Evolutionary conservation across 2,329 filamentous ascomycete species (phyloP).

Genomic region (Byssothecium circinans): DNA sequence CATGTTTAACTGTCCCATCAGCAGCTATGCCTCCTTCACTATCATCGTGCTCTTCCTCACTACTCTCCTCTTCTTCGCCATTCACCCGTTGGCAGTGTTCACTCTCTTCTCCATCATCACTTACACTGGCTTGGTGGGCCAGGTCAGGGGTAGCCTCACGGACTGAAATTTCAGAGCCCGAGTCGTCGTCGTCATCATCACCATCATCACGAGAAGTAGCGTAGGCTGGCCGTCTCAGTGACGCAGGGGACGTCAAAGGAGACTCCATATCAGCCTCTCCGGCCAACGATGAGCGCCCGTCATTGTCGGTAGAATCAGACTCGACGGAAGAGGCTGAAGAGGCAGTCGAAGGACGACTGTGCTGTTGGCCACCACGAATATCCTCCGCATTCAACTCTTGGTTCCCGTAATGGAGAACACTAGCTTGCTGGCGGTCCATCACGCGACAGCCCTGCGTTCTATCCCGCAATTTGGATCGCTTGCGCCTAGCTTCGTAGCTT

Average conservation of each 20-base stretch:
- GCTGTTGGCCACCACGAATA: constrained; percentile 10
- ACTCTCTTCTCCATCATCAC: constrained; percentile 13
- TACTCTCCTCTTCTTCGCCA: constrained; percentile 15
- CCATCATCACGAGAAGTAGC: constrained; percentile 13
- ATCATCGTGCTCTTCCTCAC: constrained; percentile 21
- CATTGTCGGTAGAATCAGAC: constrained; percentile 21
- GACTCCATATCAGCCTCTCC: constrained; percentile 27
- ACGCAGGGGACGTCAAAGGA: constrained; percentile 34
- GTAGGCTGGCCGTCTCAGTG: constrained; percentile 17
- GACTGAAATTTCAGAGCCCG: constrained; percentile 32
- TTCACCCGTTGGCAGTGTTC: constrained; percentile 14
- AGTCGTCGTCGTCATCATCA: constrained; percentile 4
- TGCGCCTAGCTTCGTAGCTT: constrained; percentile 24
- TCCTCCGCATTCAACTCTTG: constrained; percentile 14
- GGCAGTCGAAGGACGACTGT: constrained; percentile 20
- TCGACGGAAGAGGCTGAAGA: constrained; percentile 25
- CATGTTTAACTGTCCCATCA: constrained; percentile 6
- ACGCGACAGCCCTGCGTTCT: constrained; percentile 6
- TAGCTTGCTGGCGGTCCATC: constrained; percentile 23
- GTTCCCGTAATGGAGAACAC: constrained; percentile 36
- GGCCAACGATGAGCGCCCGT: constrained; percentile 25
- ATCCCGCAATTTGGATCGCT: constrained; percentile 22
- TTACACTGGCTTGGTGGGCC: constrained; percentile 20
- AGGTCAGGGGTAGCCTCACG: constrained; percentile 38
- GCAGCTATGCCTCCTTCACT: constrained; percentile 15